These are phyloP conservation scores for Termitomyces bulborhizus DNA, from an alignment of 768 basidiomycete genomes.

Conservation along the genomic window DNA sequence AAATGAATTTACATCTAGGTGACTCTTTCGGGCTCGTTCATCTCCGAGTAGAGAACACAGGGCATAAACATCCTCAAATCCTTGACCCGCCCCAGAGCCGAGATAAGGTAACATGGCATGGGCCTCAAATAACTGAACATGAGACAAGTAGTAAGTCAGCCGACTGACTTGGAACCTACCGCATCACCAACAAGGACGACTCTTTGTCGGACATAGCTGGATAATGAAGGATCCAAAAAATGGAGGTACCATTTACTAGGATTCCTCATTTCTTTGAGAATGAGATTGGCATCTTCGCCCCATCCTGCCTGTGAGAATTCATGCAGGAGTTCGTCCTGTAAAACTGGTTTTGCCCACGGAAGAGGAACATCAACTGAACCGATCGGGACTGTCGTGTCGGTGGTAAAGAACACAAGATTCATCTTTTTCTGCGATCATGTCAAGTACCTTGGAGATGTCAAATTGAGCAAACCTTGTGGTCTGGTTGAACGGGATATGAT, in stretches of 20 bases:
- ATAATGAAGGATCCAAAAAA: conserved; percentile 37
- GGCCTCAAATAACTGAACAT: conserved; percentile 27
- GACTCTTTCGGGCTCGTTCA: conserved; percentile 30
- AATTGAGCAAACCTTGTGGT: conserved; percentile 29
- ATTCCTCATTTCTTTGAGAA: conserved; percentile 37
- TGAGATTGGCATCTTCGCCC: conserved; percentile 35
- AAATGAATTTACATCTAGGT: conserved; percentile 31
- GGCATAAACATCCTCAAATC: conserved; percentile 48
- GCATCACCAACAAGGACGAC: conserved; percentile 51
- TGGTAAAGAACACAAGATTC: conserved; percentile 41
- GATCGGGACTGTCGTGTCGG: conserved; percentile 22
- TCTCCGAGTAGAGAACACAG: conserved; percentile 41
- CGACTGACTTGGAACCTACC: conserved; percentile 21
- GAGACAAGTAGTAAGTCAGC: not conserved
- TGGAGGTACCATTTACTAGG: conserved; percentile 52
- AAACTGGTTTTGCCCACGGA: conserved; percentile 37
- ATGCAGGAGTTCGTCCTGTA: conserved; percentile 36
- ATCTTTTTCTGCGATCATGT: conserved; percentile 19
- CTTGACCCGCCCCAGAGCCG: conserved; percentile 55
- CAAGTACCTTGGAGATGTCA: not conserved
- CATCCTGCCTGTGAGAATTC: conserved; percentile 32
- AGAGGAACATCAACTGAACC: conserved; percentile 21
- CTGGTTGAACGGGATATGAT: conserved; percentile 40
- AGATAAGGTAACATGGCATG: conserved; percentile 58
- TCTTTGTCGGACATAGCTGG: conserved; percentile 35